Conservation (phyloP, 306 rosid species). For the Prunus fruticosa region DNA sequence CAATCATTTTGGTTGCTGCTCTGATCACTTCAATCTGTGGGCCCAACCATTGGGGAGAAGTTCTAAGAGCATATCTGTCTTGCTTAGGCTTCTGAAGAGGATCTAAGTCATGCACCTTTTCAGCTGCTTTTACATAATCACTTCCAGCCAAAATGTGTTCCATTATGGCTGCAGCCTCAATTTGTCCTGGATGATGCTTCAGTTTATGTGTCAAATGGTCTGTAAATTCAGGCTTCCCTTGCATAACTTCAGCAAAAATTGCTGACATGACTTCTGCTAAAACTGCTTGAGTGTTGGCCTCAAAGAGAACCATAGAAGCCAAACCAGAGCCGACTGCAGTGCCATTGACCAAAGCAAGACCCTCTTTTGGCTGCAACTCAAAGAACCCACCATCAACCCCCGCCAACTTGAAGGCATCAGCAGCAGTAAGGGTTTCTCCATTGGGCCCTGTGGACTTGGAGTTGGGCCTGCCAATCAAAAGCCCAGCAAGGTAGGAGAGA, state of each 20-base stretch:
- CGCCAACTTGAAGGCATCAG: conserved; percentile 66
- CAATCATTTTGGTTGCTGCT: conserved; percentile 77
- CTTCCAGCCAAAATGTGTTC: conserved; percentile 91
- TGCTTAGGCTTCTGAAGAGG: conserved; percentile 95
- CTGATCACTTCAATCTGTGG: conserved; percentile 89
- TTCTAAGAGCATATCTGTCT: conserved; percentile 81
- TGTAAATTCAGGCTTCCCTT: conserved; percentile 82
- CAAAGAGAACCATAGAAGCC: conserved; percentile 79
- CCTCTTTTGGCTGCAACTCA: conserved; percentile 90
- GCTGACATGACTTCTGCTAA: conserved; percentile 69
- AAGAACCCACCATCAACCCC: conserved; percentile 62
- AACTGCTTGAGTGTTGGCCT: conserved; percentile 59
- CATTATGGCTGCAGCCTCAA: conserved; percentile 97
- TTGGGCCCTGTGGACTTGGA: conserved; percentile 72
- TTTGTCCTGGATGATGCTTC: conserved; percentile 97
- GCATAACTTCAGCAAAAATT: conserved; percentile 86
- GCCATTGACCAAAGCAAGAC: conserved; percentile 84
- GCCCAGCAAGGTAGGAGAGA: conserved; percentile 78
- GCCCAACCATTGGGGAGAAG: conserved; percentile 96
- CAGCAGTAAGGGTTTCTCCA: conserved; percentile 49
- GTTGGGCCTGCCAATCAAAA: conserved; percentile 71
- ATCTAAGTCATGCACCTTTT: conserved; percentile 61
- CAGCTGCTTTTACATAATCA: conserved; percentile 63
- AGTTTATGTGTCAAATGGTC: conserved; percentile 84
- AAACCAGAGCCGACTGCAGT: conserved; percentile 94